A percentile compares a stretch with the other conserved stretches of the same genome.
Evolutionary conservation across 2,329 filamentous ascomycete species (phyloP).

Genomic region (Aureobasidium melanogenum): DNA sequence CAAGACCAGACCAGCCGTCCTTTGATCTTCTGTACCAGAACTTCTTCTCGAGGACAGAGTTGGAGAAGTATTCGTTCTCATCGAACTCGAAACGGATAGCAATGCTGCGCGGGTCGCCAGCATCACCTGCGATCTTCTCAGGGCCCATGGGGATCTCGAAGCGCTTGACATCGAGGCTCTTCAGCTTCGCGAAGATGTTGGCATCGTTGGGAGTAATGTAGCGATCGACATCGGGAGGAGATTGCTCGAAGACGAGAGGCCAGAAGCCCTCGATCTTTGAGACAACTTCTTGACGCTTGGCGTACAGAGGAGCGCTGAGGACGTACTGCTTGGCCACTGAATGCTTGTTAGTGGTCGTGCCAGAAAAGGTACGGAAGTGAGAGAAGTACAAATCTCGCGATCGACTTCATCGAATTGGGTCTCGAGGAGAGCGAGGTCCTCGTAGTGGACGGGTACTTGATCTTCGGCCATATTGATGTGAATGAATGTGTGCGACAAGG

Average conservation of each 20-base stretch:
- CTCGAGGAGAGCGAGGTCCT: conserved; percentile 72
- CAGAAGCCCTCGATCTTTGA: conserved; percentile 79
- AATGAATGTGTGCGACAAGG: neutral
- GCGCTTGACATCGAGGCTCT: conserved; percentile 61
- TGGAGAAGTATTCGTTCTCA: conserved; percentile 73
- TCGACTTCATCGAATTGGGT: conserved; percentile 77
- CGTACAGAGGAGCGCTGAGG: conserved; percentile 62
- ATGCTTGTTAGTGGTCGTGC: conserved; percentile 12
- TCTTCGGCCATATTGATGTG: conserved; percentile 7
- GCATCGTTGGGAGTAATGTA: conserved; percentile 78
- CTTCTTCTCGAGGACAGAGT: conserved; percentile 76
- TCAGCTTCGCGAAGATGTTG: conserved; percentile 61
- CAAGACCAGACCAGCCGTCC: conserved; percentile 64
- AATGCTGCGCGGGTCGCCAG: conserved; percentile 73
- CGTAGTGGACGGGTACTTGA: conserved; percentile 47
- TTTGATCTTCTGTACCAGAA: conserved; percentile 72
- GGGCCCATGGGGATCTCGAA: conserved; percentile 60
- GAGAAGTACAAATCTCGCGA: conserved; percentile 65
- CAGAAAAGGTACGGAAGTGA: neutral
- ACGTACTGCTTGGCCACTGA: conserved; percentile 65
- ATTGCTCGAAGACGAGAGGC: conserved; percentile 85
- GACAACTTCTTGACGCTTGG: conserved; percentile 63
- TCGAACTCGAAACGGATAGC: conserved; percentile 68
- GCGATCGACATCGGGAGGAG: conserved; percentile 76
- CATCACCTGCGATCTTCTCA: conserved; percentile 30